These are phyloP conservation scores for Eremochloa ophiuroides DNA, from an alignment of 176 grass and related monocot genomes.

Conservation along the genomic window DNA sequence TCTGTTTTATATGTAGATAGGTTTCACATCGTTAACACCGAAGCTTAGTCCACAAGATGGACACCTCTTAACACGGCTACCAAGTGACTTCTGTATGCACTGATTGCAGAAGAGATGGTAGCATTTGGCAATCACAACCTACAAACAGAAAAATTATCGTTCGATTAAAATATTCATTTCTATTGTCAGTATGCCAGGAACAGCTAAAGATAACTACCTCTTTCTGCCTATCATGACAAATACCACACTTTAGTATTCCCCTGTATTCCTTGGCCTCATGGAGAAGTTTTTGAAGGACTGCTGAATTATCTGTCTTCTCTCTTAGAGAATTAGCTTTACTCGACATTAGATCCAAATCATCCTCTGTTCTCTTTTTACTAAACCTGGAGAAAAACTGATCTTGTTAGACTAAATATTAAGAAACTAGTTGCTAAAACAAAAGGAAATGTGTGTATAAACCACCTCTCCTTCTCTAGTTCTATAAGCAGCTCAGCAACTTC, in stretches of 20 bases:
- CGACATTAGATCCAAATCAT: too few relatives aligned
- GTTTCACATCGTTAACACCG: too few relatives aligned
- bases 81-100: constrained; percentile 61
- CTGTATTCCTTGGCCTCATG: constrained; percentile 74
- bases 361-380: too few relatives aligned
- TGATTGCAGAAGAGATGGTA: constrained; percentile 92
- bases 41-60: constrained; percentile 62
- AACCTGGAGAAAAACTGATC: too few relatives aligned
- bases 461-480: constrained; percentile 82
- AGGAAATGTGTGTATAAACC: constrained; percentile 7
- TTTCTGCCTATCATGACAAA: constrained; percentile 68
- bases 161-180: not conserved
- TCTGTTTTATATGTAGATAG: too few relatives aligned
- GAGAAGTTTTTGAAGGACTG: constrained; percentile 63
- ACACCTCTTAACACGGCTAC: constrained; percentile 64
- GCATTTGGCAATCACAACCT: constrained; percentile 91
- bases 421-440: not conserved
- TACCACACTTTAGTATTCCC: constrained; percentile 79
- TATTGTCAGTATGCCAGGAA: not conserved
- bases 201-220: constrained; percentile 43
- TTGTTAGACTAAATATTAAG: not conserved
- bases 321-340: too few relatives aligned
- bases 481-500: constrained; percentile 61
- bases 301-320: too few relatives aligned
- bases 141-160: constrained; percentile 6